Evolutionary conservation across 441 rosid genomes (phyloP), one percentile per base, ranked within the genome.

Genomic region (Brassica balearica): DNA sequence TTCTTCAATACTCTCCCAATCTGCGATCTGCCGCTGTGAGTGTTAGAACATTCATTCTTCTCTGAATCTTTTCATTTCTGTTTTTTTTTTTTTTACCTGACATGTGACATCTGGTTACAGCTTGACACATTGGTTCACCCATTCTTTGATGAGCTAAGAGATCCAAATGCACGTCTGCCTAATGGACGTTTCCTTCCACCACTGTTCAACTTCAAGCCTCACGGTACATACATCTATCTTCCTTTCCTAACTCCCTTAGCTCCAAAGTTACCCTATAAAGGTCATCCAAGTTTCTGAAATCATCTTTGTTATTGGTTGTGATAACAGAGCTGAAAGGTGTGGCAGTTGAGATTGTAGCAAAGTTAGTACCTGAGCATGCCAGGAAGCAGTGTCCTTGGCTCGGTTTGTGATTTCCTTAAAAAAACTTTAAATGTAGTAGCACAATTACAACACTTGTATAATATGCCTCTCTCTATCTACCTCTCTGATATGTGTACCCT

Each of bases 1-100:
- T 95, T 77, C 91, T 95, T 79, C 99, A 95, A 72, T 95, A 95
- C 89, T 95, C 98, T 41, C 99, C 98, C 41, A 90, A 88, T 81
- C 83, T 92, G n/a, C 88, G 98, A 9, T 90, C 94, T 83, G 63
- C 87, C 9, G 94, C 99, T 85, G 99, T 95, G 76, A 92, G 94
- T 85, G 61, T 68, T 78, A 43, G 8, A 56, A 79, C 55, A 43
- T 17, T 17, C 19, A 43, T 29, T 41, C 71, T 74, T n/a, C 5
- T 58, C 3, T 48, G 4, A 75, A 69, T 74, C 68, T 20, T 17
- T 17, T 17, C 19, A 17, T 17, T 17, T 17, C 19, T 17, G 19
- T 17, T 17, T 17, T 17, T 17, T 17, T 17, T 17, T 17, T 17
- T 17, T 17, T 17, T 17, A 17, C 19, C 19, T 17, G 5, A 72